Evolutionary conservation across 352 stramenopile genomes (phyloP), one percentile per base, ranked within the genome.

Genomic region (Pythium pyrilobum): DNA sequence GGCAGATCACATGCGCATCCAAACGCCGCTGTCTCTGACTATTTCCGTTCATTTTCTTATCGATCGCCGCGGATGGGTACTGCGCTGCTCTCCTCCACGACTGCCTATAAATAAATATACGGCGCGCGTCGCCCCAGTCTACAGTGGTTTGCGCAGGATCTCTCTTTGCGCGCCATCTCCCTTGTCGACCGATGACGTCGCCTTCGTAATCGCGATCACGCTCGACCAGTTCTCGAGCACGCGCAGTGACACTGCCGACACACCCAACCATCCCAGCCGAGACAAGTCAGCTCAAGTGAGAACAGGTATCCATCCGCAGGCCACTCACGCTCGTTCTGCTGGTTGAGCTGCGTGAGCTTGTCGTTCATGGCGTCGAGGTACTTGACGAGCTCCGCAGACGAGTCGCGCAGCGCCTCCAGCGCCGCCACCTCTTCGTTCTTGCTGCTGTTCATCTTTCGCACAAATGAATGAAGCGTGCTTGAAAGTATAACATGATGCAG

Each of bases 221-320:
- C 81, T 89, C 5, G 77, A 85, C 81, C 81, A 91, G 58, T 91
- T 91, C 63, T 89, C 78, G 28, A 91, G 58, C 52, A 91, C 81
- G 5, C 78, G 81, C 28, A 91, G 63, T 28, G 81, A 89, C 54
- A 85, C 81, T 91, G 43, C 24, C 0, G 25, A 13, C 0, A 12
- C 3, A n/a, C 20, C 18, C 24, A 36, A 15, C 21, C 24, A 23
- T 4, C 45, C 20, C 7, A 23, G 18, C 4, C 21, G 10, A n/a
- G n/a, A n/a, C n/a, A n/a, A n/a, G n/a, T n/a, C n/a, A n/a, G n/a
- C n/a, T n/a, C 9, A 33, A 50, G 1, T 25, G 43, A 24, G 21
- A 8, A 43, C 21, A 25, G 13, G 23, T n/a, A n/a, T n/a, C n/a
- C n/a, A n/a, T n/a, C n/a, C n/a, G n/a, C n/a, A n/a, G 25, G 21